These are phyloP conservation scores for Nidularia sp. DNA, from an alignment of 768 basidiomycete species.

Conservation along the genomic window DNA sequence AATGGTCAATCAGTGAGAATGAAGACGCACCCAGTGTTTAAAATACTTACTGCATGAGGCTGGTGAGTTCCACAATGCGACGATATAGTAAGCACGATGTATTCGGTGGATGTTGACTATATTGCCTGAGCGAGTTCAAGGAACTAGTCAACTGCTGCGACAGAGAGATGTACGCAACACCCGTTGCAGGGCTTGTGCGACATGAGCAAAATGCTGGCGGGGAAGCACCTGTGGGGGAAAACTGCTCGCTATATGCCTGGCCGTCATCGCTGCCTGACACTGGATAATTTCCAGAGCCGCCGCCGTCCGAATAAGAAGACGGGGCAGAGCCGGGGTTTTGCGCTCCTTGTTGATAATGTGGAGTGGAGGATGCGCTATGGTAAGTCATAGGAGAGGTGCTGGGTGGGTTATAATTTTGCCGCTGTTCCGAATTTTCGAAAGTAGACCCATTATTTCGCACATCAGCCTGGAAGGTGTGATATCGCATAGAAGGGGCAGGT, in stretches of 20 bases:
- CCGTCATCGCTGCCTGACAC: slow-evolving; percentile 36
- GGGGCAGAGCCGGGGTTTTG: slow-evolving; percentile 14
- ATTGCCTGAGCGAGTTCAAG: slow-evolving; percentile 54
- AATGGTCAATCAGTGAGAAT: neutral
- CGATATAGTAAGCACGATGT: slow-evolving; percentile 53
- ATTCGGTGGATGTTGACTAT: slow-evolving; percentile 51
- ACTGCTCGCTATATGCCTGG: slow-evolving; percentile 30
- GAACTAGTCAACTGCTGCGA: slow-evolving; percentile 62
- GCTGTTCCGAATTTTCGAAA: slow-evolving; percentile 33
- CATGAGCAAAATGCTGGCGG: slow-evolving; percentile 53
- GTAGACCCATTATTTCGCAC: slow-evolving; percentile 24
- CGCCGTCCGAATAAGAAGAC: slow-evolving; percentile 34
- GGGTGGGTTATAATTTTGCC: slow-evolving; percentile 9
- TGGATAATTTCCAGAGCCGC: slow-evolving; percentile 26
- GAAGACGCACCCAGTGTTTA: slow-evolving; percentile 5
- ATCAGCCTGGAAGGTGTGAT: slow-evolving; percentile 48
- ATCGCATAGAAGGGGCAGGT: slow-evolving; percentile 48
- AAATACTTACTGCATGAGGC: slow-evolving; percentile 60
- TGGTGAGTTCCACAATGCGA: slow-evolving; percentile 57
- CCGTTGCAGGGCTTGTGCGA: slow-evolving; percentile 56
- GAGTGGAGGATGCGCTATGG: slow-evolving; percentile 3
- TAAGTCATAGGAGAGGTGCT: slow-evolving; percentile 11
- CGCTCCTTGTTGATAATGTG: slow-evolving; percentile 4
- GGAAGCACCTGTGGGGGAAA: slow-evolving; percentile 24
- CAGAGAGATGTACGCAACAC: slow-evolving; percentile 55